Evolutionary conservation across 495 filamentous ascomycete species (phyloP).

Genomic region (Jackrogersella minutella): DNA sequence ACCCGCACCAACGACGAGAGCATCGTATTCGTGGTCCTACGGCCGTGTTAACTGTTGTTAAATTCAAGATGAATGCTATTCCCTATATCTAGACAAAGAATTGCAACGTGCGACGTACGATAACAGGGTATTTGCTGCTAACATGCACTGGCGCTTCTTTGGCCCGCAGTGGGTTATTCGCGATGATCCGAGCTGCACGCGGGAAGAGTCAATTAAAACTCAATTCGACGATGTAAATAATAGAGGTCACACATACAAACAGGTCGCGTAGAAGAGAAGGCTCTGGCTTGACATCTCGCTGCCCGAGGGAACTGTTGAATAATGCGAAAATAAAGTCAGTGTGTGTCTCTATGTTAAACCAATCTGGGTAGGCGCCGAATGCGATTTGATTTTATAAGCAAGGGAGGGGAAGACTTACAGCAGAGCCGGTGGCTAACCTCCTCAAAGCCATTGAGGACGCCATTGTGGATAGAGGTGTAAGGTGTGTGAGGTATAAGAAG

Average conservation of each 20-base stretch:
- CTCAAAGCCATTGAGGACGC: conserved; percentile 62
- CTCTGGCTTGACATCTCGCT: conserved; percentile 64
- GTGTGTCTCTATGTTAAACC: neutral
- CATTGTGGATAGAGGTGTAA: conserved; percentile 45
- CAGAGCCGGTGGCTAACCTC: conserved; percentile 53
- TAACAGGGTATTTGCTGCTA: conserved; percentile 86
- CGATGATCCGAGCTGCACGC: conserved; percentile 71
- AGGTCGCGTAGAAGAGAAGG: conserved; percentile 86
- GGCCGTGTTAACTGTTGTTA: conserved; percentile 36
- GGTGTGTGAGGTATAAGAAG: neutral
- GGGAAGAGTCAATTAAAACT: conserved; percentile 22
- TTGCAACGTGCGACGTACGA: conserved; percentile 67
- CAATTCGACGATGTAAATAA: conserved; percentile 36
- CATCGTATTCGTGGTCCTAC: conserved; percentile 71
- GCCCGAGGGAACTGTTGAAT: conserved; percentile 57
- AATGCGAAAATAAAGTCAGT: conserved; percentile 4
- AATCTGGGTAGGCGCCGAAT: conserved; percentile 4
- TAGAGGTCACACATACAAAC: conserved; percentile 64
- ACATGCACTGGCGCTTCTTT: conserved; percentile 89
- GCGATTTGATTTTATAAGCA: conserved; percentile 19
- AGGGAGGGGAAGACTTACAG: conserved; percentile 49
- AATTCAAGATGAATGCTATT: neutral
- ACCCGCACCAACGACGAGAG: conserved; percentile 93
- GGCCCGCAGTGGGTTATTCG: conserved; percentile 82
- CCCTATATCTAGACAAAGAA: neutral